Conservation (phyloP, 1,139 yeast species). For the Eremothecium gossypii region DNA sequence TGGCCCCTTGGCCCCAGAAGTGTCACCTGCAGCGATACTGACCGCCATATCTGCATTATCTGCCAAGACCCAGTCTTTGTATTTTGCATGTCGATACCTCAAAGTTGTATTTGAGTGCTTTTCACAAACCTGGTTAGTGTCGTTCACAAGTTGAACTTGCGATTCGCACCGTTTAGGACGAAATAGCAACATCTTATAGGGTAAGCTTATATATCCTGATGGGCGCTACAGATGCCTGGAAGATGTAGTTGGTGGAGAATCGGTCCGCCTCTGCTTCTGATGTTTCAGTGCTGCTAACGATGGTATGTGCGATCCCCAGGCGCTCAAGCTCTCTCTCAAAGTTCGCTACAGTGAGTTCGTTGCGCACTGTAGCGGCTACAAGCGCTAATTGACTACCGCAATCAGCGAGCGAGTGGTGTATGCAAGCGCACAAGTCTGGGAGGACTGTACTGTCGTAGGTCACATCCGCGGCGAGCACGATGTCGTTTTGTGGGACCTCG, state of each 20-base stretch:
- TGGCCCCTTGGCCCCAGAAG: not conserved
- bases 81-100: not conserved
- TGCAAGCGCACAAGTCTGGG: conserved; percentile 44
- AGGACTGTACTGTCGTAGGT: conserved; percentile 65
- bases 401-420: conserved; percentile 30
- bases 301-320: conserved; percentile 26
- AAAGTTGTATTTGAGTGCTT: not conserved
- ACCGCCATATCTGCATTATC: too few species aligned
- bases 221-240: conserved; percentile 20
- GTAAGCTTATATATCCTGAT: conserved; percentile 19
- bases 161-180: not conserved
- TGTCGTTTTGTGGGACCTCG: conserved; percentile 32
- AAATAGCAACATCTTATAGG: not conserved
- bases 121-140: not conserved
- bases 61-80: not conserved
- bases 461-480: conserved; percentile 73
- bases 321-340: conserved; percentile 42
- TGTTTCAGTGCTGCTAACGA: conserved; percentile 16
- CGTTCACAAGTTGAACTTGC: not conserved
- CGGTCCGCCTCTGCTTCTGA: conserved; percentile 2
- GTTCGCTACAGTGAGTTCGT: conserved; percentile 42
- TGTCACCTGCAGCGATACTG: too few species aligned
- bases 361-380: conserved; percentile 72
- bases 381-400: conserved; percentile 14
- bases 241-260: conserved; percentile 7